Percentiles rank a stretch among this genome's conserved stretches.
Conservation (phyloP, 306 rosid species). For the Glycine soja region DNA sequence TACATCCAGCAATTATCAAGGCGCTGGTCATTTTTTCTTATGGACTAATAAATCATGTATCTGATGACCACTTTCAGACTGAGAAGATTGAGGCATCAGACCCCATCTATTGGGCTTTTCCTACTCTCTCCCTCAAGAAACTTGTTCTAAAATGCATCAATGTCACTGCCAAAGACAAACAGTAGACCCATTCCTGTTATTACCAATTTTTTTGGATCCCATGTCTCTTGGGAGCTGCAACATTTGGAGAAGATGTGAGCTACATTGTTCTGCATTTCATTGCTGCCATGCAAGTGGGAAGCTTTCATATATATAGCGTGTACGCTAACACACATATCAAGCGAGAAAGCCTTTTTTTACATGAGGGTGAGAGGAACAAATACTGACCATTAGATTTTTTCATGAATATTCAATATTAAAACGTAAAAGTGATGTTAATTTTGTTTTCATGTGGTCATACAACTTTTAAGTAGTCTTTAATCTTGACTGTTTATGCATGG, state of each 20-base stretch:
- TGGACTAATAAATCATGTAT: constrained; percentile 52
- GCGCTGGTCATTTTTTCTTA: constrained; percentile 60
- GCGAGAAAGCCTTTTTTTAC: too few relatives aligned
- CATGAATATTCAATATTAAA: background rate
- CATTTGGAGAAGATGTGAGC: constrained; percentile 53
- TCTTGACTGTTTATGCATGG: background rate
- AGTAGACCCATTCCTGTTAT: constrained; percentile 70
- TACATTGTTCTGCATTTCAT: constrained; percentile 53
- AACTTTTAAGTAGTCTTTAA: background rate
- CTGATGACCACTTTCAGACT: constrained; percentile 55
- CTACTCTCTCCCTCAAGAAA: constrained; percentile 66
- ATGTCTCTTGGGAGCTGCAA: constrained; percentile 60
- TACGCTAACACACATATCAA: too few relatives aligned
- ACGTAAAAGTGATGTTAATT: background rate
- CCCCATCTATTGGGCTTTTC: constrained; percentile 52
- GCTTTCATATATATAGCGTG: background rate
- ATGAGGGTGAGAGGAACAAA: background rate
- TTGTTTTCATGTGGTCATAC: background rate
- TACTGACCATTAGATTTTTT: background rate
- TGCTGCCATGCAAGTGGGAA: constrained; percentile 45
- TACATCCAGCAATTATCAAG: constrained; percentile 66
- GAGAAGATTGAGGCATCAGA: constrained; percentile 61
- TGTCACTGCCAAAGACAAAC: constrained; percentile 60
- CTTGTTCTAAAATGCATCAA: constrained; percentile 56
- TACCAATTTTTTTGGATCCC: constrained; percentile 60